Evolutionary conservation across 2,329 filamentous ascomycete genomes (phyloP).

Genomic region (Alternaria viburni): DNA sequence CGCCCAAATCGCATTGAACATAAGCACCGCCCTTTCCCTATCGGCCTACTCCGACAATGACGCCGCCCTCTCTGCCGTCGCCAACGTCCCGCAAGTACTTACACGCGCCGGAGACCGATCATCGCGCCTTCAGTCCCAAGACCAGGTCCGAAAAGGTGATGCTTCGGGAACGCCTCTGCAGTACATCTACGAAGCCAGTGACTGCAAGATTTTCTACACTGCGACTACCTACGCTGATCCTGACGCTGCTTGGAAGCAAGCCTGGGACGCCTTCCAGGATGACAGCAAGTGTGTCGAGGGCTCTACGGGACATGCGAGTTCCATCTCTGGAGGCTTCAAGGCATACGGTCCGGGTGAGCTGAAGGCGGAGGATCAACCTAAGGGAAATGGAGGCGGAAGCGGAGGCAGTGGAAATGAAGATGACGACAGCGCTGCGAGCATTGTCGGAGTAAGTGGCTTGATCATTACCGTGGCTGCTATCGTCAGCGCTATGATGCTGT

Average conservation of each 20-base stretch:
- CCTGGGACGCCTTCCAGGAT: constrained; percentile 29
- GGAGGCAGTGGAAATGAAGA: not conserved
- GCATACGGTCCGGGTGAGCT: constrained; percentile 29
- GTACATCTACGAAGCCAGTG: constrained; percentile 65
- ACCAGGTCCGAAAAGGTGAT: constrained; percentile 38
- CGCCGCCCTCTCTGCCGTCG: constrained; percentile 13
- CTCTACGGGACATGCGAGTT: constrained; percentile 28
- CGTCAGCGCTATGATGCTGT: constrained; percentile 6
- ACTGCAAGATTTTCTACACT: constrained; percentile 68
- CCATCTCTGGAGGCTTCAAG: constrained; percentile 34
- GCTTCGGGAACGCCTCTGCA: constrained; percentile 56
- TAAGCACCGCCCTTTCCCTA: constrained; percentile 14
- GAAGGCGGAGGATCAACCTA: constrained; percentile 25
- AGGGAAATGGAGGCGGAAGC: not conserved
- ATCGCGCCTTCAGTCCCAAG: constrained; percentile 27
- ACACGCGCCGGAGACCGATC: constrained; percentile 21
- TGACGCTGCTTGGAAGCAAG: constrained; percentile 57
- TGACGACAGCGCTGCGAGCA: not conserved
- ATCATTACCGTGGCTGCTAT: constrained; percentile 3
- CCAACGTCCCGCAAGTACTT: constrained; percentile 21
- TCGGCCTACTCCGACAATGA: constrained; percentile 12
- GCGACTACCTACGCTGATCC: constrained; percentile 58
- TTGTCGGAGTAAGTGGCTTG: not conserved
- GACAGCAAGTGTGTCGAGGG: constrained; percentile 32
- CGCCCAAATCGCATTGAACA: constrained; percentile 24